Evolutionary conservation across 371 early-diverging fungal genomes (phyloP).

Genomic region (Blakeslea trispora): DNA sequence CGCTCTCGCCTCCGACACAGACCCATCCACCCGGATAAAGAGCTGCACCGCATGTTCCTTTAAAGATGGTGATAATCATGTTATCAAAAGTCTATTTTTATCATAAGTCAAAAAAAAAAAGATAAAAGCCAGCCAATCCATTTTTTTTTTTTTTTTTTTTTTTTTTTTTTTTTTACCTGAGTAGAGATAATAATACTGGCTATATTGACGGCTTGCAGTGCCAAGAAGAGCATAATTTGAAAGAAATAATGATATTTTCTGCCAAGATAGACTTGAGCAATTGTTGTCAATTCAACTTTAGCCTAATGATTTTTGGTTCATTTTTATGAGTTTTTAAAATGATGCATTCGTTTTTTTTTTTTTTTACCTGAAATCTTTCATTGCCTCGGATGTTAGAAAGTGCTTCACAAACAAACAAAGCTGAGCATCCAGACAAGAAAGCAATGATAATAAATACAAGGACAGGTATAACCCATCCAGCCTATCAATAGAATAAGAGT

Average conservation of each 20-base stretch:
- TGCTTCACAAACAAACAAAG: slow-evolving; percentile 77
- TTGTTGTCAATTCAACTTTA: slow-evolving; percentile 60
- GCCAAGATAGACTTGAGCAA: slow-evolving; percentile 59
- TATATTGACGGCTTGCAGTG: slow-evolving; percentile 63
- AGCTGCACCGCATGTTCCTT: slow-evolving; percentile 44
- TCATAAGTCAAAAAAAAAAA: too few species aligned
- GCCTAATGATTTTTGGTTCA: slow-evolving; percentile 18
- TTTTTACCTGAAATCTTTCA: slow-evolving; percentile 62
- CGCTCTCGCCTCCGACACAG: slow-evolving; percentile 23
- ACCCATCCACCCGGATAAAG: slow-evolving; percentile 46
- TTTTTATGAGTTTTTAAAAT: too few species aligned
- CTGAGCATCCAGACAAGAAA: slow-evolving; percentile 51
- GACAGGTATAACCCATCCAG: slow-evolving; percentile 49
- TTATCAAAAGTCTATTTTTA: slow-evolving; percentile 43
- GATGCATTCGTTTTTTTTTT: too few species aligned
- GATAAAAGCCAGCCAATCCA: neutral
- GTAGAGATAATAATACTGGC: slow-evolving; percentile 64
- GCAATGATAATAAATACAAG: slow-evolving; percentile 49
- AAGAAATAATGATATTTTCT: slow-evolving; percentile 54
- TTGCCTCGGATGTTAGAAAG: slow-evolving; percentile 81
- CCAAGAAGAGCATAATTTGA: slow-evolving; percentile 54
- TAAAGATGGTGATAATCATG: slow-evolving; percentile 46
- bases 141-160: neutral
- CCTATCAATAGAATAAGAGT: slow-evolving; percentile 18
- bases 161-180: slow-evolving; percentile 36